Evolutionary conservation across 441 rosid genomes (phyloP).

Genomic region (Pelargonium australe): DNA sequence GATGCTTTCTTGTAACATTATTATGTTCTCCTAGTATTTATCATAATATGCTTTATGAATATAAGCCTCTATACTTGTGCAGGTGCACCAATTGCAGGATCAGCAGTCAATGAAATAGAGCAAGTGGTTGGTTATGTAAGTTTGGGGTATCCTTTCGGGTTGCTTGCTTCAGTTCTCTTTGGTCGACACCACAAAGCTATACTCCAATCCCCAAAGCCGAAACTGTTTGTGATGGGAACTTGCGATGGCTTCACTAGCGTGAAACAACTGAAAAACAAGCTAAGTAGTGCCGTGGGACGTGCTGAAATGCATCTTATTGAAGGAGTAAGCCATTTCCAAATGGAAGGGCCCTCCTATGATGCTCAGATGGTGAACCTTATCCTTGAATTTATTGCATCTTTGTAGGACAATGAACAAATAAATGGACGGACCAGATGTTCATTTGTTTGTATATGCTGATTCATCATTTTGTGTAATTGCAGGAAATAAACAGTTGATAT

Average conservation of each 20-base stretch:
- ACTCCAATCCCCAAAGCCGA: constrained; percentile 62
- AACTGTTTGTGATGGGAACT: constrained; percentile 91
- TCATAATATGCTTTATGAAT: too few relatives aligned
- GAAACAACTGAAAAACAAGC: constrained; percentile 75
- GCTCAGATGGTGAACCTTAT: constrained; percentile 61
- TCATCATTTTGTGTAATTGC: constrained; percentile 17
- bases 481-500: constrained; percentile 20
- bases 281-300: constrained; percentile 52
- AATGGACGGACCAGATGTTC: constrained; percentile 4
- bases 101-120: constrained; percentile 69
- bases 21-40: neutral
- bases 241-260: constrained; percentile 83
- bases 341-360: constrained; percentile 86
- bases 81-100: constrained; percentile 94
- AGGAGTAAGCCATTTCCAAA: constrained; percentile 83
- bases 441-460: constrained; percentile 18
- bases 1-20: neutral
- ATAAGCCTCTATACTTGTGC: constrained; percentile 16
- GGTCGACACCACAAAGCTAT: constrained; percentile 79
- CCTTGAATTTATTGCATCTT: constrained; percentile 45
- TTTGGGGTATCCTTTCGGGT: constrained; percentile 85
- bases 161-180: constrained; percentile 70
- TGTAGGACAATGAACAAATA: constrained; percentile 25
- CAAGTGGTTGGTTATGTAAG: constrained; percentile 80
- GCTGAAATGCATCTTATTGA: constrained; percentile 66